Conservation (phyloP, 208 protist genomes). For the Angomonas ambiguus region DNA sequence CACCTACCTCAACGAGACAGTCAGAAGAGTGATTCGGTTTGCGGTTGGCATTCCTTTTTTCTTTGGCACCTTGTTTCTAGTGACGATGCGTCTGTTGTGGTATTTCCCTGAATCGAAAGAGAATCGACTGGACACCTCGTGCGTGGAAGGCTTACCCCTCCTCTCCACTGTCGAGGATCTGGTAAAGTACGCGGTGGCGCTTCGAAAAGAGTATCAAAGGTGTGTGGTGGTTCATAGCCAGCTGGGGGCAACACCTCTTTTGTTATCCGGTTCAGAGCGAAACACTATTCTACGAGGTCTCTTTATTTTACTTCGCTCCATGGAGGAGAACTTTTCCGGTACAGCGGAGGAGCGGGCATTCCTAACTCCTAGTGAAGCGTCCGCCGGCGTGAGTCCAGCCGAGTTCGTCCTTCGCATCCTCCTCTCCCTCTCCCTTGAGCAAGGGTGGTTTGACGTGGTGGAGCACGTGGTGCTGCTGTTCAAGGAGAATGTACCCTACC, state of each 20-base stretch:
- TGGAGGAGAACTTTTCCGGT: conserved; percentile 23
- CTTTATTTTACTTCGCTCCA: conserved; percentile 23
- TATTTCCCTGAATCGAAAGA: conserved; percentile 25
- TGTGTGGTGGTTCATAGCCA: neutral
- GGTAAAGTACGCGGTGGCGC: conserved; percentile 17
- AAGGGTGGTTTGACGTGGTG: conserved; percentile 56
- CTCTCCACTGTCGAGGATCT: conserved; percentile 21
- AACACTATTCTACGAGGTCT: conserved; percentile 31
- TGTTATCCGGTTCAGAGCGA: conserved; percentile 1
- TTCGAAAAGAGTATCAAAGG: conserved; percentile 16
- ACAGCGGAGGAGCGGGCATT: conserved; percentile 34
- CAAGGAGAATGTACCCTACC: conserved; percentile 36
- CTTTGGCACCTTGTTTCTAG: conserved; percentile 27
- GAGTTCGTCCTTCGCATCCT: conserved; percentile 50
- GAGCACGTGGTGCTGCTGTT: conserved; percentile 43
- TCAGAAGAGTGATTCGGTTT: conserved; percentile 34
- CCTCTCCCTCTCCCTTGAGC: conserved; percentile 41
- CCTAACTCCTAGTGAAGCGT: conserved; percentile 14
- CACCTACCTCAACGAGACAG: conserved; percentile 20
- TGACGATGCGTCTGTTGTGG: conserved; percentile 24
- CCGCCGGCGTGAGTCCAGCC: conserved; percentile 27
- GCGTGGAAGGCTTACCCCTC: conserved; percentile 19
- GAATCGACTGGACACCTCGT: conserved; percentile 25
- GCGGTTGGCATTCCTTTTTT: conserved; percentile 30
- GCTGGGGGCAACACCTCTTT: neutral